Conservation (phyloP, 441 rosid species). For the Erysimum cheiri region DNA sequence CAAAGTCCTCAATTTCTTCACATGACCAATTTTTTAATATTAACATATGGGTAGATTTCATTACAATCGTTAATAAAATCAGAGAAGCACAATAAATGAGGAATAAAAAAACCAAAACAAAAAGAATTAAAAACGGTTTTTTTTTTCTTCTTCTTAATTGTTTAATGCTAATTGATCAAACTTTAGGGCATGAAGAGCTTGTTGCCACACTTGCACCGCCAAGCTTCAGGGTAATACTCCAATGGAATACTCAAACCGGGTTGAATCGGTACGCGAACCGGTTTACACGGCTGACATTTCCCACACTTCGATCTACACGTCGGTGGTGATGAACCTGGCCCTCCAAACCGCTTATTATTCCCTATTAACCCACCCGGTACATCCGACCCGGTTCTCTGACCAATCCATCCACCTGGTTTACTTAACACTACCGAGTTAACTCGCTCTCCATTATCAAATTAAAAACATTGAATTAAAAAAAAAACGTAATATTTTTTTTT, state of each 20-base stretch:
- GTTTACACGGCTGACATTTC: constrained; percentile 74
- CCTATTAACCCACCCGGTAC: constrained; percentile 39
- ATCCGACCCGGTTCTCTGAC: constrained; percentile 39
- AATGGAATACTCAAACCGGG: constrained; percentile 65
- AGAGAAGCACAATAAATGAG: constrained; percentile 12
- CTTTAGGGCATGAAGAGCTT: constrained; percentile 67
- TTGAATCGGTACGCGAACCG: constrained; percentile 83
- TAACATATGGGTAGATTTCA: constrained; percentile 29
- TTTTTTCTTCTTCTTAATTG: background rate
- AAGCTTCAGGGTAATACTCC: constrained; percentile 95
- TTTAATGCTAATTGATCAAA: background rate
- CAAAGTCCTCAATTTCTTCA: constrained; percentile 44
- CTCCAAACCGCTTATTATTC: constrained; percentile 49
- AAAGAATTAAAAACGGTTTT: constrained; percentile 10
- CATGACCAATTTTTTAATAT: constrained; percentile 36
- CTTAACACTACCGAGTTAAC: constrained; percentile 22
- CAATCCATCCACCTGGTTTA: constrained; percentile 50
- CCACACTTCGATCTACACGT: constrained; percentile 84
- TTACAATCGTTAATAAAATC: constrained; percentile 26
- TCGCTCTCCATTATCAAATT: constrained; percentile 11
- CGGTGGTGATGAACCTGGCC: constrained; percentile 89
- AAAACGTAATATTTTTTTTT: background rate
- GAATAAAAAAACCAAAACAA: background rate
- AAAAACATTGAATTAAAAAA: constrained; percentile 4
- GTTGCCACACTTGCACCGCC: constrained; percentile 93